Evolutionary conservation across 148 eudicot species (phyloP), one percentile per base, ranked within the genome.

Genomic region (Pharnaceum exiguum): DNA sequence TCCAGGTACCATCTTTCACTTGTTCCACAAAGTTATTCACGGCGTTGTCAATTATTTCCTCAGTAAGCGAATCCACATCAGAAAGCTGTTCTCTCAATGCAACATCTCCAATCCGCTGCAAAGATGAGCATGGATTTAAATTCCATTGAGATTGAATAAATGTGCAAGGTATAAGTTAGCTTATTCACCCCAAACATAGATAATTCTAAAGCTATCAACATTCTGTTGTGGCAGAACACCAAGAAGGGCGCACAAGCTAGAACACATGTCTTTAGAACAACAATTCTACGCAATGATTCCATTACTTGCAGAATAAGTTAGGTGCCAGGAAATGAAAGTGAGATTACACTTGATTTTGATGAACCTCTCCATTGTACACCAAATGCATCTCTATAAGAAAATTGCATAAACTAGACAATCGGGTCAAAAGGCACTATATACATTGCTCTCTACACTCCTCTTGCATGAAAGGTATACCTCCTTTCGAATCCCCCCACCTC

Each of bases 1-100:
- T 45, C 96, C 89, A 86, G 55, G 64, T 82, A 5, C 91, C 95
- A 37, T 89, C 89, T 80, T 79, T 82, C 33, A 66, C 82, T 89
- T 93, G 95, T 55, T 79, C 87, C 51, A 89, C 28, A 57, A 88
- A 93, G 23, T 32, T 68, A 15, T 67, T 62, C 62, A 89, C 54
- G 1, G 77, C 74, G 30, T 44, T 57, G 25, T 93, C 95, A 22
- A 93, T 83, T n/a, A 83, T 25, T 55, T 89, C 95, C 70, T 89
- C 96, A 2, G 95, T 52, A 22, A 93, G 74, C 0, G 73, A 51
- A 30, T 75, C 83, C 7, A 57, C 51, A 16, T 89, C 81, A 42
- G 83, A 82, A 9, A 93, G 78, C 68, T 83, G 74, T 46, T 68
- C 76, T 74, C 99, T 89, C 75, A 93, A 62, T 10, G 77, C 44